These are phyloP conservation scores for Collariella sp. DNA, from an alignment of 495 filamentous ascomycete genomes.

Conservation along the genomic window DNA sequence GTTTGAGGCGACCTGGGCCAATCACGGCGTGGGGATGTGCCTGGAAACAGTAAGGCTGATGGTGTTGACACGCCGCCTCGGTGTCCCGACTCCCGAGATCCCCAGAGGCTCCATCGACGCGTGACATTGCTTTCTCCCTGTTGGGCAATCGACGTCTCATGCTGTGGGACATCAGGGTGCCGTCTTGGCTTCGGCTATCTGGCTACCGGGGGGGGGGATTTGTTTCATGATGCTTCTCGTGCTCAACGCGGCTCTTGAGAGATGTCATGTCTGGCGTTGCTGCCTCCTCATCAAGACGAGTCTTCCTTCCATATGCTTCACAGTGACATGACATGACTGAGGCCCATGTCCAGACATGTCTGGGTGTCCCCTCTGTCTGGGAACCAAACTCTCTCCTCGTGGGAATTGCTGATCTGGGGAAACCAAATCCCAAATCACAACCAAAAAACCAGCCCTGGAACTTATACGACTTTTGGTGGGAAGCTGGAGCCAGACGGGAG, in stretches of 20 bases:
- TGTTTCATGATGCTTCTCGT: not conserved
- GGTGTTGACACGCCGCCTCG: conserved; percentile 11
- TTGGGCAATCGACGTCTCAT: not conserved
- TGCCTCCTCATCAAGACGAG: not conserved
- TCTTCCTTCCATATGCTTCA: not conserved
- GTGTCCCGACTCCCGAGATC: not conserved
- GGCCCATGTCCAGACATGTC: too few relatives aligned
- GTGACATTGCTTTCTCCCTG: too few relatives aligned
- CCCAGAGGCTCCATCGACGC: not conserved
- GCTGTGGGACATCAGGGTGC: not conserved
- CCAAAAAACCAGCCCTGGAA: not conserved
- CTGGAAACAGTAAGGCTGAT: conserved; percentile 15
- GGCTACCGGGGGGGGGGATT: not conserved
- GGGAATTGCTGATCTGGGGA: not conserved
- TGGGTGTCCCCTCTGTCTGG: too few relatives aligned
- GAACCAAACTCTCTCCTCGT: not conserved
- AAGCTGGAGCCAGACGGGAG: not conserved
- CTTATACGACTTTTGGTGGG: not conserved
- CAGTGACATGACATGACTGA: too few relatives aligned
- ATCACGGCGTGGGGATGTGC: conserved; percentile 5
- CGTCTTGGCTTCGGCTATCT: not conserved
- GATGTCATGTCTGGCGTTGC: not conserved
- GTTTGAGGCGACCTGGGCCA: conserved; percentile 7
- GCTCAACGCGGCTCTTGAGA: not conserved
- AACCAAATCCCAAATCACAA: not conserved